A percentile compares a stretch with the other conserved stretches of the same genome.
These are phyloP conservation scores for Somion occarium DNA, from an alignment of 1,284 basidiomycete species.

Conservation along the genomic window DNA sequence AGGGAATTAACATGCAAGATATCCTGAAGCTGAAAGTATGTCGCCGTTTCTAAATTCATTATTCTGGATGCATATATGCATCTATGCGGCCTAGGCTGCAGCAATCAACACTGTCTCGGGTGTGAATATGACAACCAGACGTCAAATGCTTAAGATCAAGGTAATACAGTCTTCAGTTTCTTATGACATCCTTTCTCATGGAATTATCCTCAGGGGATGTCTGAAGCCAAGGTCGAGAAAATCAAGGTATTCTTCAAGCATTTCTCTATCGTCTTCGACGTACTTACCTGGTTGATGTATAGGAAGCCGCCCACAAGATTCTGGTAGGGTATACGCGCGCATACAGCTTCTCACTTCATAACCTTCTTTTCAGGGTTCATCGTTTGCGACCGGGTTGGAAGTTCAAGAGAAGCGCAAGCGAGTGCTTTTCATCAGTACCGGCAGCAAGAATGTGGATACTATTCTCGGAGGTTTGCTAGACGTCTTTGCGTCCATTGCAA, in stretches of 20 bases:
- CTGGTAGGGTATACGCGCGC: conserved; percentile 41
- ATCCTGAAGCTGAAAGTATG: conserved; percentile 86
- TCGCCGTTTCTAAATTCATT: conserved; percentile 8
- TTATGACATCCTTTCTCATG: neutral
- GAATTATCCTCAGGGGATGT: conserved; percentile 56
- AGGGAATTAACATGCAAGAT: conserved; percentile 95
- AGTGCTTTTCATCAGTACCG: conserved; percentile 79
- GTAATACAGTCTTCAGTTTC: conserved; percentile 31
- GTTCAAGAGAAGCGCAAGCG: conserved; percentile 80
- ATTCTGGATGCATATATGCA: conserved; percentile 2
- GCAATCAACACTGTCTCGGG: conserved; percentile 78
- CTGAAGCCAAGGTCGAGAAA: conserved; percentile 92
- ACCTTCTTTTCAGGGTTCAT: conserved; percentile 58
- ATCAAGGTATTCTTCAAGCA: conserved; percentile 67
- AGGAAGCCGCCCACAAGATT: conserved; percentile 87
- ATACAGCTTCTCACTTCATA: conserved; percentile 8
- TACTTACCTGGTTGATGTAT: too few relatives aligned
- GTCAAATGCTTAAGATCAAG: conserved; percentile 89
- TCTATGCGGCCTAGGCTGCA: conserved; percentile 44
- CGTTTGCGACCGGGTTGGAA: conserved; percentile 87
- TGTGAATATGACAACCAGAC: conserved; percentile 81
- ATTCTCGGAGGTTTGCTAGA: conserved; percentile 71
- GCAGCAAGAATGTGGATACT: conserved; percentile 85
- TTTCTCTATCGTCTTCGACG: conserved; percentile 9
- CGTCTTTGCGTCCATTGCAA: conserved; percentile 2